Percentiles rank a stretch among this genome's conserved stretches.
Evolutionary conservation across 176 grass and related monocot species (phyloP).

Genomic region (Puccinellia tenuiflora): DNA sequence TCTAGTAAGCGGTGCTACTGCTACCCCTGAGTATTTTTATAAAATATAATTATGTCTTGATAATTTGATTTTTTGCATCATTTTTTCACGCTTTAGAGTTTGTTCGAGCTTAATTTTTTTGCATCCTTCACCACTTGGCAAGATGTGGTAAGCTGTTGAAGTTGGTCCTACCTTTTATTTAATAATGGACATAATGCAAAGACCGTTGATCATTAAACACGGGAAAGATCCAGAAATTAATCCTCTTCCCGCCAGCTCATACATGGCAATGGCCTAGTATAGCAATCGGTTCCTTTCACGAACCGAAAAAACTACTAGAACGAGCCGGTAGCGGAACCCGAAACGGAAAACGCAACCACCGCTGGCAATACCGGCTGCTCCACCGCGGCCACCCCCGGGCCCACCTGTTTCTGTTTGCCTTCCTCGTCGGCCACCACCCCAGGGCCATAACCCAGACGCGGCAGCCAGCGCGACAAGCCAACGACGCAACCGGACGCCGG

Average conservation of each 20-base stretch:
- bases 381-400: not conserved
- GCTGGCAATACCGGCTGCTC: not conserved
- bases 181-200: not conserved
- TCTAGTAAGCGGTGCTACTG: too few species aligned
- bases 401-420: not conserved
- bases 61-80: too few species aligned
- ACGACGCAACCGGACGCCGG: slow-evolving; percentile 17
- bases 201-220: not conserved
- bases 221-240: not conserved
- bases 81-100: too few species aligned
- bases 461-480: not conserved
- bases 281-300: not conserved
- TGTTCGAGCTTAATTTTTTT: too few species aligned
- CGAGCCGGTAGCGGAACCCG: not conserved
- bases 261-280: not conserved
- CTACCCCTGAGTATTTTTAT: too few species aligned
- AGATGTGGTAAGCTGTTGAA: too few species aligned
- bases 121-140: too few species aligned
- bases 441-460: not conserved
- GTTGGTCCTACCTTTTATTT: not conserved
- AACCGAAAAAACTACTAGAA: not conserved
- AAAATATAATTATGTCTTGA: too few species aligned
- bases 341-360: not conserved
- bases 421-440: not conserved
- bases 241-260: not conserved